phyloP scores from a whole-genome alignment of 805 yeast species.

The Candida stauntonica region DNA sequence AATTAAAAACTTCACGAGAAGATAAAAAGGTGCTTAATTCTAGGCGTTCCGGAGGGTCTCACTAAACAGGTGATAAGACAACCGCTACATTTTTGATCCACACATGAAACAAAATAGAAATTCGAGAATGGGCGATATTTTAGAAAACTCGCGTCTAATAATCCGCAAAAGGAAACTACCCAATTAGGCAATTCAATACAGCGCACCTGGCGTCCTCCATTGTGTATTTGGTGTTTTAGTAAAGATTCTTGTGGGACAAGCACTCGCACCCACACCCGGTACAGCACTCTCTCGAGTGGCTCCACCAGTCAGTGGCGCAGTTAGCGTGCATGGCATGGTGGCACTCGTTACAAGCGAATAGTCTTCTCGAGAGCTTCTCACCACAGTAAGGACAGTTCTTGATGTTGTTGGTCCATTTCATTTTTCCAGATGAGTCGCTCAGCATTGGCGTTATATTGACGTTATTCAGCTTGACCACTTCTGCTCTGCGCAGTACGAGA shows the following conservation, averaged over 20 bases:
- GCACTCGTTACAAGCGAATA: constrained; percentile 68
- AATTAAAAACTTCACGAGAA: too few species aligned
- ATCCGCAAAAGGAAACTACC: too few species aligned
- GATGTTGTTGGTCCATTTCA: constrained; percentile 27
- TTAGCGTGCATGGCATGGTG: constrained; percentile 73
- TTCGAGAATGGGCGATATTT: too few species aligned
- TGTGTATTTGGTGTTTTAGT: too few species aligned
- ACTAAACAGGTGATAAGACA: constrained; percentile 4
- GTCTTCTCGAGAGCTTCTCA: constrained; percentile 51
- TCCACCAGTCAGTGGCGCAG: constrained; percentile 85
- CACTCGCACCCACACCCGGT: constrained; percentile 86
- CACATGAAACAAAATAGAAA: constrained; percentile 7
- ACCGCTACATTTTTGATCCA: not conserved
- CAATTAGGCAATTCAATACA: constrained; percentile 1
- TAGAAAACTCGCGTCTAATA: too few species aligned
- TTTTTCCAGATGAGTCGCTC: constrained; percentile 33
- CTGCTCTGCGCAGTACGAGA: constrained; percentile 70
- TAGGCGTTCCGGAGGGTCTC: too few species aligned
- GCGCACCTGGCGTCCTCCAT: too few species aligned
- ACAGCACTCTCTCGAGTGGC: constrained; percentile 54
- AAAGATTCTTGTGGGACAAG: constrained; percentile 4
- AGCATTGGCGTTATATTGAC: constrained; percentile 23
- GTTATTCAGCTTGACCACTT: constrained; percentile 70
- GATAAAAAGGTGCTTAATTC: too few species aligned
- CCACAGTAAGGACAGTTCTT: constrained; percentile 63